These are phyloP conservation scores for Polymyxa betae DNA, from an alignment of 208 protist genomes.

Conservation along the genomic window DNA sequence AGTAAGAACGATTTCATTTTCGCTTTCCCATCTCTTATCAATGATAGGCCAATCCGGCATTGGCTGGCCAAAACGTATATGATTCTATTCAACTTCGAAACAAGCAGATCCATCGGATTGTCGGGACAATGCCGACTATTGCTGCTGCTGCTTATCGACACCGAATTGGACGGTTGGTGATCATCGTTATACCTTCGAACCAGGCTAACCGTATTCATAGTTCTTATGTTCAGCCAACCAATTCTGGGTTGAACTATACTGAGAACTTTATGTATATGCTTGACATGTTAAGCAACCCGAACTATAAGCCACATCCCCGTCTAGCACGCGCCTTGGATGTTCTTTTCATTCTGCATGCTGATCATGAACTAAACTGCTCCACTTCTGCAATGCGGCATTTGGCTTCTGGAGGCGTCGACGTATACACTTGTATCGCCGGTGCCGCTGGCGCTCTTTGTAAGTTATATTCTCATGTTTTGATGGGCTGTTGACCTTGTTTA, in stretches of 20 bases:
- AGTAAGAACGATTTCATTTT: not conserved
- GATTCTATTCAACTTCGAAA: constrained; percentile 49
- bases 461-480: not conserved
- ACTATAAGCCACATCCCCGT: constrained; percentile 55
- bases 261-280: constrained; percentile 82
- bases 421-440: constrained; percentile 64
- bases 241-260: constrained; percentile 72
- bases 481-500: not conserved
- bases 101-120: constrained; percentile 69
- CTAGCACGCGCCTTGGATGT: constrained; percentile 62
- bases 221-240: constrained; percentile 29
- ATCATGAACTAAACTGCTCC: constrained; percentile 81
- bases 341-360: constrained; percentile 78
- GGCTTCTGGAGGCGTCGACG: constrained; percentile 66
- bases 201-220: constrained; percentile 47
- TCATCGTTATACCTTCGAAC: not conserved
- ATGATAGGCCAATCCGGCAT: constrained; percentile 30
- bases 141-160: constrained; percentile 79
- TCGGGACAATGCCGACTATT: constrained; percentile 79
- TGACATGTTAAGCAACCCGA: constrained; percentile 26
- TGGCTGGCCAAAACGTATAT: constrained; percentile 38
- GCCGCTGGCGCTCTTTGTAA: constrained; percentile 61
- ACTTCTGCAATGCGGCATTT: constrained; percentile 76
- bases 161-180: constrained; percentile 64
- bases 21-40: not conserved